Base-by-base conservation (phyloP, 805 yeast genomes). In the Ogataea nakhonphanomensis region DNA sequence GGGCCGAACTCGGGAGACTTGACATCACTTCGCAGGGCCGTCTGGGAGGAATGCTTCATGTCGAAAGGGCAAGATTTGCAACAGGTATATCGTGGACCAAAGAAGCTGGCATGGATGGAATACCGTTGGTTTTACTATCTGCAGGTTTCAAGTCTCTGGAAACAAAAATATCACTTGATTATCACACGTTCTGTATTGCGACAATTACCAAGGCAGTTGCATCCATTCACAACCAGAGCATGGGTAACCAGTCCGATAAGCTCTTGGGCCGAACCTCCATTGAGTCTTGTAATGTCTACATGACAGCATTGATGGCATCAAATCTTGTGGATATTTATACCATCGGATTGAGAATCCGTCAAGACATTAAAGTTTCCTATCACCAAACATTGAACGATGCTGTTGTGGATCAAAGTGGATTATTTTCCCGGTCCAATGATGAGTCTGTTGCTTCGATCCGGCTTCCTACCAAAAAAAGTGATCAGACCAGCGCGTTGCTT, bases 291-390 rank as follows among this genome's bases (percentile, higher is more conserved):
- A 77, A 76, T 42, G 54, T 86, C 2, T 87, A 76, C 53, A 67
- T 84, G 44, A 90, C 98, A 0, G 88, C 95, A 0, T 70, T 93
- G 54, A 82, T 95, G 0, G 93, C 93, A 0, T 81, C 96, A 0
- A 88, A 84, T 53, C 67, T 87, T 23, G 70, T 82, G 48, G 96
- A 90, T 59, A 81, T 93, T 32, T 74, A 77, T 53, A 79, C 80
- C 40, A 79, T 93, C 2, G 64, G 86, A 13, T 61, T 74, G 36
- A 70, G 95, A 50, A 80, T 89, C 67, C 70, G 78, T 27, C 84
- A 81, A 50, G 95, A 87, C 47, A 82, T 78, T 49, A 73, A 71
- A 46, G 69, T 76, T 2, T 83, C 93, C 0, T 89, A 89, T 56
- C 75, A 72, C 32, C 95, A 88, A 48, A 87, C 85, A 3, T 65